A percentile compares a stretch with the other conserved stretches of the same genome.
Conservation (phyloP, 2,329 filamentous ascomycete species). For the Zarea fungicola region DNA sequence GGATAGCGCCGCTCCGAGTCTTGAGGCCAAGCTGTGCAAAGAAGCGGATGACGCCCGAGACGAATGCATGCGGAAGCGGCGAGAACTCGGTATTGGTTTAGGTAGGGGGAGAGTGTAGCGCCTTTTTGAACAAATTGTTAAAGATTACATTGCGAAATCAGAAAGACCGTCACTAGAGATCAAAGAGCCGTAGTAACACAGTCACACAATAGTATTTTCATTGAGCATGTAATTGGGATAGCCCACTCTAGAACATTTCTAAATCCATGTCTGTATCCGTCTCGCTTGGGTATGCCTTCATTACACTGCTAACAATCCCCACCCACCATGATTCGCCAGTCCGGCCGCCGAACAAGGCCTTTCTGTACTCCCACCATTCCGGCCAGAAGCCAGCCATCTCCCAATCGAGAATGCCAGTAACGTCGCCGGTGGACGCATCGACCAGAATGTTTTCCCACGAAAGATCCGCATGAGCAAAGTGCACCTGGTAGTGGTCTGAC, state of each 20-base stretch:
- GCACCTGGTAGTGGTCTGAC: slow-evolving; percentile 1
- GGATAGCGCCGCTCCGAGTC: not conserved
- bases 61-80: too few species aligned
- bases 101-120: too few species aligned
- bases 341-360: slow-evolving; percentile 17
- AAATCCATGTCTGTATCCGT: slow-evolving; percentile 16
- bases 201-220: too few species aligned
- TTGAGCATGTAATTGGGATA: too few species aligned
- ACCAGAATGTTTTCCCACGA: slow-evolving; percentile 29
- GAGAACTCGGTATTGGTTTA: too few species aligned
- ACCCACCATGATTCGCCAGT: slow-evolving; percentile 15
- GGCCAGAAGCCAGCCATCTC: slow-evolving; percentile 25
- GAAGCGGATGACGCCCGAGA: too few species aligned
- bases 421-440: slow-evolving; percentile 30
- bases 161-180: too few species aligned
- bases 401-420: slow-evolving; percentile 56
- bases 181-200: too few species aligned
- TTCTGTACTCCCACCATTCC: slow-evolving; percentile 20
- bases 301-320: not conserved
- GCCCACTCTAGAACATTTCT: slow-evolving; percentile 6
- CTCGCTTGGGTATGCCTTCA: slow-evolving; percentile 1
- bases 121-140: too few species aligned
- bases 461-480: slow-evolving; percentile 29
- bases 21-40: too few species aligned
- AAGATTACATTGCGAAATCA: too few species aligned